Conservation (phyloP, 1,284 basidiomycete genomes). For the Mixia osmundae region DNA sequence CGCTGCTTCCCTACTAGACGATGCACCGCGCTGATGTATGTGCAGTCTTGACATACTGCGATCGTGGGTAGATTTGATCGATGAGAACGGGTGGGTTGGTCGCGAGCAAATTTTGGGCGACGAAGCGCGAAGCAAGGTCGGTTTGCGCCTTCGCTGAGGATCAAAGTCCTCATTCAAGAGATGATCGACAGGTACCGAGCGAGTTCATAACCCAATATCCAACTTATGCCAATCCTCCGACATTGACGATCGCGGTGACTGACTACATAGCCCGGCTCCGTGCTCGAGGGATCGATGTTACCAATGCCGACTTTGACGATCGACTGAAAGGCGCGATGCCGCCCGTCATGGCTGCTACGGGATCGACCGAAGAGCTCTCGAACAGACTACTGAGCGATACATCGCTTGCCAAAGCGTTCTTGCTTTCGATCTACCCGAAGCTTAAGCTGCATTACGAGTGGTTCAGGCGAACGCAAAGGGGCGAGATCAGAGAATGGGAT, state of each 20-base stretch:
- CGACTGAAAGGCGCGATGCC: not conserved
- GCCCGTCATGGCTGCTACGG: conserved; percentile 5
- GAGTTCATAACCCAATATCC: conserved; percentile 85
- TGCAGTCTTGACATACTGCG: conserved; percentile 58
- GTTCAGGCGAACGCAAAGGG: conserved; percentile 80
- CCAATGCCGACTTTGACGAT: conserved; percentile 26
- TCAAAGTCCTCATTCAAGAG: not conserved
- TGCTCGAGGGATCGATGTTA: conserved; percentile 22
- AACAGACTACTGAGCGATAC: conserved; percentile 34
- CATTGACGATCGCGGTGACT: conserved; percentile 68
- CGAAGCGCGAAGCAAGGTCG: conserved; percentile 68
- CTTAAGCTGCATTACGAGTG: conserved; percentile 78
- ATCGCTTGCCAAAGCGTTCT: conserved; percentile 38
- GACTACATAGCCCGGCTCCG: conserved; percentile 53
- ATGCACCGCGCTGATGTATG: not conserved
- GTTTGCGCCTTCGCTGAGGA: conserved; percentile 5
- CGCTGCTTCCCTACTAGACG: conserved; percentile 7
- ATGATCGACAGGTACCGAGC: conserved; percentile 36
- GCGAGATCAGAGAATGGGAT: conserved; percentile 79
- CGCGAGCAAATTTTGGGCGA: conserved; percentile 87
- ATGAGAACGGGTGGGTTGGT: conserved; percentile 82
- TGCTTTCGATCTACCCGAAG: conserved; percentile 54
- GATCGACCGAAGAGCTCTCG: conserved; percentile 3
- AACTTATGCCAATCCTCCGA: conserved; percentile 79
- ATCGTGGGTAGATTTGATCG: conserved; percentile 70